Evolutionary conservation across 768 basidiomycete genomes (phyloP).

Genomic region (Podaxis sp.): DNA sequence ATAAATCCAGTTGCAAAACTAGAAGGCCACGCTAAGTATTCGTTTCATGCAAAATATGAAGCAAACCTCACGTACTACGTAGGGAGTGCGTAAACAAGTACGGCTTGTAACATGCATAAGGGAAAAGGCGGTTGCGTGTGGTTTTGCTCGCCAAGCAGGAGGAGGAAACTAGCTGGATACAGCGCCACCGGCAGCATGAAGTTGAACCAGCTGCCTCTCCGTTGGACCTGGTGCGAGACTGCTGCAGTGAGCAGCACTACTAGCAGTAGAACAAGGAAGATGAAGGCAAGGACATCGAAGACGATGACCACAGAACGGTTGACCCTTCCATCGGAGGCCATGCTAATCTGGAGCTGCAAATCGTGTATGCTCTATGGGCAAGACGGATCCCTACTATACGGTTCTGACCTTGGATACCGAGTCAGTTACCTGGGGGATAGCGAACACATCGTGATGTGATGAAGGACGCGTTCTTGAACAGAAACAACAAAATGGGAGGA

Average conservation of each 20-base stretch:
- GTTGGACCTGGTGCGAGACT: conserved; percentile 2
- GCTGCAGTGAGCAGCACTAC: neutral
- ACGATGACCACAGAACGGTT: neutral
- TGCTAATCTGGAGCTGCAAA: neutral
- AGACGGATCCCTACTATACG: neutral
- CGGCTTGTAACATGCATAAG: conserved; percentile 25
- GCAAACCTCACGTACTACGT: conserved; percentile 20
- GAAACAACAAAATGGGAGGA: no score
- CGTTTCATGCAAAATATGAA: neutral
- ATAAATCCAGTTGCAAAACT: conserved; percentile 4
- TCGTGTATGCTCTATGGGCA: neutral
- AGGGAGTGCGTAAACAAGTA: conserved; percentile 27
- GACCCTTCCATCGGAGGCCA: neutral
- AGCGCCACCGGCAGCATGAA: conserved; percentile 24
- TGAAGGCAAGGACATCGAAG: neutral
- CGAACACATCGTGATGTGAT: no score
- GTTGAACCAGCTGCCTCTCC: conserved; percentile 21
- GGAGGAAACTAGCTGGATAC: conserved; percentile 23
- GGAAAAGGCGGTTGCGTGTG: conserved; percentile 24
- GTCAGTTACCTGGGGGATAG: no score
- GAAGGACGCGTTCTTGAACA: no score
- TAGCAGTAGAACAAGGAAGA: neutral
- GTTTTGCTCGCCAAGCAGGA: conserved; percentile 23
- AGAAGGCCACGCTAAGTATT: neutral
- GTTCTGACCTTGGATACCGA: neutral